Percentiles rank a stretch among this genome's conserved stretches.
These are phyloP conservation scores for Mallotus repandus DNA, from an alignment of 441 rosid species.

Conservation along the genomic window DNA sequence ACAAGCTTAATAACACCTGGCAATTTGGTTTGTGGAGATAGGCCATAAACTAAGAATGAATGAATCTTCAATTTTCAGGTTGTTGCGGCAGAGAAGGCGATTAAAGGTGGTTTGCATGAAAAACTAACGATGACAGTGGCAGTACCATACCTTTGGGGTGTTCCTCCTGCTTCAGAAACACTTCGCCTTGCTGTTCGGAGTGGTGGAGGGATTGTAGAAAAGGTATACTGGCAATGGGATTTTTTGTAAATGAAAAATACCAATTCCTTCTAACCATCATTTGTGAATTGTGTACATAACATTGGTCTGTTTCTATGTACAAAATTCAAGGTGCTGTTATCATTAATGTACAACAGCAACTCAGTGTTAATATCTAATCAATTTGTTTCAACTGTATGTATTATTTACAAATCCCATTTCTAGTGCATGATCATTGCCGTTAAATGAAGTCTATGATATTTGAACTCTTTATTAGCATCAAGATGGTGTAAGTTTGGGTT, in stretches of 20 bases:
- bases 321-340: conserved; percentile 29
- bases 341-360: conserved; percentile 3
- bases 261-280: conserved; percentile 11
- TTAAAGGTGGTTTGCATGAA: conserved; percentile 78
- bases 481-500: neutral
- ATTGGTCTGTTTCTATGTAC: conserved; percentile 30
- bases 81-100: conserved; percentile 74
- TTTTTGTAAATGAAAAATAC: conserved; percentile 45
- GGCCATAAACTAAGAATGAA: neutral
- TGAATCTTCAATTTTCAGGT: conserved; percentile 37
- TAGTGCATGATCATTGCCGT: neutral
- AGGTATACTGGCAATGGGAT: conserved; percentile 88
- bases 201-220: conserved; percentile 93
- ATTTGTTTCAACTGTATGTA: neutral
- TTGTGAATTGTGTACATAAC: conserved; percentile 17
- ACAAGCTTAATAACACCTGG: neutral
- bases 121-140: conserved; percentile 88
- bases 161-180: conserved; percentile 90
- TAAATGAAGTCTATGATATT: neutral
- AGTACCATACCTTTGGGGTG: conserved; percentile 92
- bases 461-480: neutral
- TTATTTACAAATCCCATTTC: neutral
- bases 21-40: neutral
- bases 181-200: conserved; percentile 86
- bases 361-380: conserved; percentile 16